phyloP scores from a whole-genome alignment of 1,139 yeast genomes.

The Candida neerlandica region DNA sequence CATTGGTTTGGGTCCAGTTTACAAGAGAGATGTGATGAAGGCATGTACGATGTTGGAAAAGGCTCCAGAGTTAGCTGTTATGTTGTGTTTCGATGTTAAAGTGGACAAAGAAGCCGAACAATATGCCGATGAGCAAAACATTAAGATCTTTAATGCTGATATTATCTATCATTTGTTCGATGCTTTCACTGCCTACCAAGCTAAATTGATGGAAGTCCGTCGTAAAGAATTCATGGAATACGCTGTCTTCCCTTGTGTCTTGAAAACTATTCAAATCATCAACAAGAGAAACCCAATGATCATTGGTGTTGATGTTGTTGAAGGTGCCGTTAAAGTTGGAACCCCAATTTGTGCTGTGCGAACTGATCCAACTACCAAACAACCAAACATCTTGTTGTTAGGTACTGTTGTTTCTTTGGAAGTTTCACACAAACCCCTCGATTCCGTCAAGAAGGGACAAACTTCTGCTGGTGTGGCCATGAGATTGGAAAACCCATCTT shows the following conservation, averaged over 20 bases:
- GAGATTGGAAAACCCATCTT: constrained; percentile 90
- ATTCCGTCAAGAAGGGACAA: constrained; percentile 87
- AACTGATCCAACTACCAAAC: constrained; percentile 80
- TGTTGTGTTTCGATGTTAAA: constrained; percentile 98
- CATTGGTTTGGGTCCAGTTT: constrained; percentile 96
- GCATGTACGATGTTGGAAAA: constrained; percentile 95
- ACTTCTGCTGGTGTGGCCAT: constrained; percentile 98
- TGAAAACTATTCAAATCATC: constrained; percentile 92
- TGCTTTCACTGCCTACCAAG: constrained; percentile 90
- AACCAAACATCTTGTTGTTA: constrained; percentile 68
- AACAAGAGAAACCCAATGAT: constrained; percentile 99
- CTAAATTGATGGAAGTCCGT: constrained; percentile 82
- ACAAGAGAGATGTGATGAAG: constrained; percentile 96
- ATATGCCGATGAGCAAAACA: constrained; percentile 90
- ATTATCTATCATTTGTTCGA: constrained; percentile 96
- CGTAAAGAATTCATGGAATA: constrained; percentile 85
- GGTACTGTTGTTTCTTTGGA: constrained; percentile 90
- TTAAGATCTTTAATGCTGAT: constrained; percentile 92
- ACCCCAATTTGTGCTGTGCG: constrained; percentile 97
- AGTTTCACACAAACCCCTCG: constrained; percentile 87
- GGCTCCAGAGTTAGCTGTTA: constrained; percentile 93
- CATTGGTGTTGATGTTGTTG: constrained; percentile 95
- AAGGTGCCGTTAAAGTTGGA: constrained; percentile 87
- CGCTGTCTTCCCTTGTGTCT: constrained; percentile 94
- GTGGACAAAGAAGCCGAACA: constrained; percentile 98